Evolutionary conservation across 129 eudicot species (phyloP).

Genomic region (Helichrysum umbraculigerum): DNA sequence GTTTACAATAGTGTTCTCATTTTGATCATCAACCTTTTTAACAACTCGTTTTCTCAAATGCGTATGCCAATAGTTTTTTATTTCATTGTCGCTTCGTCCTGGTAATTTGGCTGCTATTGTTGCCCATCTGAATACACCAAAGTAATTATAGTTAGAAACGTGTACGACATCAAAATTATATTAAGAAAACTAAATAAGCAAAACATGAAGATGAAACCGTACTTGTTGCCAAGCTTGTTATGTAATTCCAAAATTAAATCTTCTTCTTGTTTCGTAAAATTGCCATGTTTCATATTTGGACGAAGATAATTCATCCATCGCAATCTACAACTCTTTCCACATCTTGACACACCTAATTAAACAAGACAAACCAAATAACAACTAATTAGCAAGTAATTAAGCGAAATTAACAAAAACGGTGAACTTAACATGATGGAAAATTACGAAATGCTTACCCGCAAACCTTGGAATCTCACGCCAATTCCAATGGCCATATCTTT

Average conservation of each 20-base stretch:
- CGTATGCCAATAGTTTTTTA: conserved; percentile 42
- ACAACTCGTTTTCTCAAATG: conserved; percentile 28
- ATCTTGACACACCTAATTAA: conserved; percentile 36
- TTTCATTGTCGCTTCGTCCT: conserved; percentile 48
- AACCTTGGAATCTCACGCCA: conserved; percentile 56
- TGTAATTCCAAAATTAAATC: conserved; percentile 35
- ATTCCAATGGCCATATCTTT: conserved; percentile 58
- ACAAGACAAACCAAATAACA: background rate
- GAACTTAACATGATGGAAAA: no score
- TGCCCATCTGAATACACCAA: conserved; percentile 35
- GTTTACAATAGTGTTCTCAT: background rate
- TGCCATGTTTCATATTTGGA: conserved; percentile 34
- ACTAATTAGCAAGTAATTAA: background rate
- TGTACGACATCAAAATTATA: no score
- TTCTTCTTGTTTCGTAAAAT: conserved; percentile 41
- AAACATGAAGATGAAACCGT: conserved; percentile 12
- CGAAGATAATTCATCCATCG: conserved; percentile 40
- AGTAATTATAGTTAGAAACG: no score
- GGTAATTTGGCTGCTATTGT: conserved; percentile 40
- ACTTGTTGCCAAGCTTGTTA: conserved; percentile 43
- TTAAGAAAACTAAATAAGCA: no score
- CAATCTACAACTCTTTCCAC: conserved; percentile 53
- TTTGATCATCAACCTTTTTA: conserved; percentile 15
- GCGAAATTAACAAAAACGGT: background rate
- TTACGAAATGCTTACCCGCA: conserved; percentile 35